Evolutionary conservation across 352 stramenopile species (phyloP), one percentile per base, ranked within the genome.

Genomic region (Globisporangium viniferum): DNA sequence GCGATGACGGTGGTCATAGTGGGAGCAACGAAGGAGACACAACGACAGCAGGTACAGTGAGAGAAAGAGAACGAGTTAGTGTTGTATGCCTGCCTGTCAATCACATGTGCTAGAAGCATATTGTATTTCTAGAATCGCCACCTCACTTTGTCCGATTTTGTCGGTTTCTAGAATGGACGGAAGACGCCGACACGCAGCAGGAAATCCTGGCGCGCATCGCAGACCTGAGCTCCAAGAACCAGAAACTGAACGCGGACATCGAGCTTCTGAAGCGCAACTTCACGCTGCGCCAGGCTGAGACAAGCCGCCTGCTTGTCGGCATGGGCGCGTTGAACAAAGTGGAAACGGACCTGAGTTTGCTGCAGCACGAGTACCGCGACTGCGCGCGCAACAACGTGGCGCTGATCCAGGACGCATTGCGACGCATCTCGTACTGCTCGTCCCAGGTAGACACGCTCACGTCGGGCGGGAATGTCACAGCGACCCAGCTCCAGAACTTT

Each of bases 381-480:
- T 74, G 75, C 9, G 77, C 80, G 55, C 70, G 67, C 15, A 78
- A 78, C 62, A 85, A 91, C 62, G 69, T 81, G 27, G 63, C 63
- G 57, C 65, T 89, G 31, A 75, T 87, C 44, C 76, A 91, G 59
- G 73, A 89, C 41, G 76, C 77, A 22, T 67, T 89, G 41, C 66
- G 61, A n/a, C 80, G 80, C 59, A 77, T 88, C n/a, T 75, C 77
- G 33, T 77, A 78, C 22, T 88, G 81, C 46, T 79, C 81, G n/a
- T 67, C 61, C 18, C 80, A 85, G 54, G 73, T 88, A 24, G 78
- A 88, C 53, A 74, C 63, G 18, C 62, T 87, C 5, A 77, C 82
- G 57, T 65, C 67, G 12, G 73, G 65, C 24, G 69, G 72, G 18
- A 75, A 67, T 53, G n/a, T 81, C 0, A 84, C 78, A 2, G 57